Conservation (phyloP, 2,329 filamentous ascomycete genomes). For the Diaporthe vaccinii region DNA sequence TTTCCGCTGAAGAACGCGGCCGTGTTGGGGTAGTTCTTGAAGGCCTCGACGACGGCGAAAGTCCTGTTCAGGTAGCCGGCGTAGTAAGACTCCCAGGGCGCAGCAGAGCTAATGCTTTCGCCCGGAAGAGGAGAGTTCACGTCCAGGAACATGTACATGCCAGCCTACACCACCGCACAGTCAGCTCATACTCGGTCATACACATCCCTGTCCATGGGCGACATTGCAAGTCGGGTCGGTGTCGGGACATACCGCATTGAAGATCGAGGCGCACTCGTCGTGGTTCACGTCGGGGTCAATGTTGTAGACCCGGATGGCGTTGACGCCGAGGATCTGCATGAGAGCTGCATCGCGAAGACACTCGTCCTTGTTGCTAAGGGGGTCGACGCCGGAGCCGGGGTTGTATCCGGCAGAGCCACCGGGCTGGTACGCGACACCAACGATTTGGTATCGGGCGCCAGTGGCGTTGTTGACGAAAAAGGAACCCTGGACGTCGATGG, state of each 20-base stretch:
- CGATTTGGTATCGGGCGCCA: conserved; percentile 74
- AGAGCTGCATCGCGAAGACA: conserved; percentile 76
- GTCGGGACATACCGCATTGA: conserved; percentile 66
- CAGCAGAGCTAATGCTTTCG: conserved; percentile 66
- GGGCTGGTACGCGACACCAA: conserved; percentile 78
- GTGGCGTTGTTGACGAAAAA: conserved; percentile 72
- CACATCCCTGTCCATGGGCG: background rate
- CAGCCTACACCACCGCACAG: conserved; percentile 56
- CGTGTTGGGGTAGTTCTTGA: conserved; percentile 76
- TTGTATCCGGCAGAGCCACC: conserved; percentile 75
- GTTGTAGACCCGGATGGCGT: conserved; percentile 80
- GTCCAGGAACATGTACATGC: conserved; percentile 78
- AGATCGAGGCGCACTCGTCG: conserved; percentile 76
- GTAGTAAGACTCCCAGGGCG: conserved; percentile 73
- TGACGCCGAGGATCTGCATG: conserved; percentile 75
- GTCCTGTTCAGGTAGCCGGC: conserved; percentile 73
- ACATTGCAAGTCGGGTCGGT: background rate
- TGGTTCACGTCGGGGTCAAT: conserved; percentile 75
- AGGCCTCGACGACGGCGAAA: conserved; percentile 76
- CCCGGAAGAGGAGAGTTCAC: conserved; percentile 75
- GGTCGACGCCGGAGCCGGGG: conserved; percentile 66
- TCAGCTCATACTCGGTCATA: background rate
- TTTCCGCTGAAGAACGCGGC: conserved; percentile 84
- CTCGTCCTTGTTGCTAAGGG: conserved; percentile 68
- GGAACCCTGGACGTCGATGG: conserved; percentile 68